Conservation (phyloP, 2,329 filamentous ascomycete species). For the Alternaria solani region DNA sequence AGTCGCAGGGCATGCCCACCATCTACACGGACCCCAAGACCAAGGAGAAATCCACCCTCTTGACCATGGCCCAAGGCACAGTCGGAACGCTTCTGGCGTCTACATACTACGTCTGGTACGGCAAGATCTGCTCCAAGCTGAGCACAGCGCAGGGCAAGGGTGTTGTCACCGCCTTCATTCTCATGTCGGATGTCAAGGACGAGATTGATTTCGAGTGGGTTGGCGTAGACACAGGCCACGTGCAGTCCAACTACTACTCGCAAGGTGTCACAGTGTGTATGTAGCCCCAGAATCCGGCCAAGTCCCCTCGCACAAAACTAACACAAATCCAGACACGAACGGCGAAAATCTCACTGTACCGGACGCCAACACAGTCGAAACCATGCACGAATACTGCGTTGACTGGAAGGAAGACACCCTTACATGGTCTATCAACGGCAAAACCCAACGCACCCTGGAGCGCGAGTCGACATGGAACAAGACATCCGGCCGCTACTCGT, state of each 20-base stretch:
- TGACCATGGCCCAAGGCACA: slow-evolving; percentile 88
- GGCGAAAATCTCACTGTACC: slow-evolving; percentile 70
- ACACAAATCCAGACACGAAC: slow-evolving; percentile 69
- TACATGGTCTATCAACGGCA: slow-evolving; percentile 86
- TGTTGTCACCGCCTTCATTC: slow-evolving; percentile 97
- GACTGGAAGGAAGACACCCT: slow-evolving; percentile 89
- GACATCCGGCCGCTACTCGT: slow-evolving; percentile 82
- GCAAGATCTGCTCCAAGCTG: slow-evolving; percentile 84
- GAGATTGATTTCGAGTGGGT: slow-evolving; percentile 98
- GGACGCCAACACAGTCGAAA: slow-evolving; percentile 75
- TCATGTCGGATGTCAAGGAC: slow-evolving; percentile 94
- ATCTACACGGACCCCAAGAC: slow-evolving; percentile 63
- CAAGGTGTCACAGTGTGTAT: slow-evolving; percentile 91
- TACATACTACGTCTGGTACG: slow-evolving; percentile 95
- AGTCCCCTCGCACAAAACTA: slow-evolving; percentile 14
- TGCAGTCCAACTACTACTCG: slow-evolving; percentile 97
- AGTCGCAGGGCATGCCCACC: slow-evolving; percentile 79
- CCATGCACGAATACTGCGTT: slow-evolving; percentile 85
- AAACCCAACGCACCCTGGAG: slow-evolving; percentile 76
- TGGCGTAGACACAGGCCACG: slow-evolving; percentile 76
- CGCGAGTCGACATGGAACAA: slow-evolving; percentile 85
- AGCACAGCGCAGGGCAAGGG: slow-evolving; percentile 85
- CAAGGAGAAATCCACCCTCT: slow-evolving; percentile 61
- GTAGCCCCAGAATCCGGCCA: slow-evolving; percentile 45
- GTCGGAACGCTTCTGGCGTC: slow-evolving; percentile 87